Base-by-base conservation (phyloP, 352 stramenopile species). In the Phytophthora palmivora region DNA sequence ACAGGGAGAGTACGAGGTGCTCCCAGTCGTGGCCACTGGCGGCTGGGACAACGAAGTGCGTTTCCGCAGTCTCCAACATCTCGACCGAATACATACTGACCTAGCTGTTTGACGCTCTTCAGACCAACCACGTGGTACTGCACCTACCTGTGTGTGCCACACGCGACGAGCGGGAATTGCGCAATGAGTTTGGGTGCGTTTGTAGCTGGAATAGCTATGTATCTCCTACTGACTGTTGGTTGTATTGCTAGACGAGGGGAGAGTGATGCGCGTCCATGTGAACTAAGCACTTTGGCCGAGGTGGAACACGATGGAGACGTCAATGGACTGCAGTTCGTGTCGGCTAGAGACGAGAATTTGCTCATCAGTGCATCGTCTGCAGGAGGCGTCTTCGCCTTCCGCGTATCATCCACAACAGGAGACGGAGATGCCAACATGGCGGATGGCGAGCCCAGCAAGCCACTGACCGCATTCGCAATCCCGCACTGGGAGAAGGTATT, bases 401-500 rank as follows among this genome's bases (percentile, higher is more conserved):
- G 72, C 21, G 71, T 89, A 45, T 59, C 51, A 48, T 71, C 67
- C 22, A 45, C 41, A 38, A n/a, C 49, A 43, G 47, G 32, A 22
- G 51, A 61, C 41, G 63, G 67, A 12, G 60, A 58, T 26, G 46
- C 61, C 14, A 19, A 38, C 7, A 74, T 70, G 63, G 34, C 28
- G 10, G 48, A 66, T 24, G 42, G 24, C 44, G 36, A 62, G 11
- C 39, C 46, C 11, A 21, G 3, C 30, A 62, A 59, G 16, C 61
- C 55, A 5, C 24, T 69, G 39, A 28, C 46, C 22, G 16, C 46
- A 12, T 44, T 82, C 22, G 58, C 63, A 11, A 64, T 88, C 24
- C 76, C 80, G n/a, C 78, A 89, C 36, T 94, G 85, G 85, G 66
- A 81, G 33, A 59, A 76, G 39, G 46, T 92, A 3, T 89, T 90